phyloP scores from a whole-genome alignment of 139 green algal species.

The Chlorella vulgaris region DNA sequence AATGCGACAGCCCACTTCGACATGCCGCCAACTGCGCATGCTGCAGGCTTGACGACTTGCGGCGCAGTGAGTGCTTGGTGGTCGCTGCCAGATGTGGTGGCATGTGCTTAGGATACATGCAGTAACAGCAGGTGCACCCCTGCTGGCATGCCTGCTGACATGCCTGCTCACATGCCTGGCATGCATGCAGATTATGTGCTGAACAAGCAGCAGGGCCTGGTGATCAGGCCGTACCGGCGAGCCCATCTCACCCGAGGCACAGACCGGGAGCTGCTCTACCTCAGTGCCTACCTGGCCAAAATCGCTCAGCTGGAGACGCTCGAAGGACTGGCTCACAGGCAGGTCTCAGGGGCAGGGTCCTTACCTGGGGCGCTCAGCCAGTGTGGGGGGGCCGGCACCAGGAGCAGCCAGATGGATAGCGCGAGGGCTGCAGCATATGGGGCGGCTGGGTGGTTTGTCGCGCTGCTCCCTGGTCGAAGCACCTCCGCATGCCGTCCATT shows the following conservation, averaged over 20 bases:
- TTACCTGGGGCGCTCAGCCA: too few relatives aligned
- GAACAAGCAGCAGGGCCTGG: constrained; percentile 89
- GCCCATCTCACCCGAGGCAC: constrained; percentile 73
- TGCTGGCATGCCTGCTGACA: neutral
- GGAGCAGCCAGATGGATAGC: too few relatives aligned
- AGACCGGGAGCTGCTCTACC: constrained; percentile 87
- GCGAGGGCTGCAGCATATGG: too few relatives aligned
- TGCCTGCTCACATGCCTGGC: neutral
- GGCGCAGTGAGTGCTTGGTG: neutral
- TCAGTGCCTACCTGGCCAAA: constrained; percentile 81
- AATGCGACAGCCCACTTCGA: too few relatives aligned
- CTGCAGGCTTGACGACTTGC: constrained; percentile 1
- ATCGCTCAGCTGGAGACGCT: constrained; percentile 75
- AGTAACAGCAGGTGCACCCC: too few relatives aligned
- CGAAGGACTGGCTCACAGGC: constrained; percentile 70
- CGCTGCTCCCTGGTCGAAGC: too few relatives aligned
- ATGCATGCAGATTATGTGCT: constrained; percentile 91
- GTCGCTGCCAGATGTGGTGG: too few relatives aligned
- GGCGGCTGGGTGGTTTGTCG: neutral
- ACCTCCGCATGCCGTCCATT: neutral
- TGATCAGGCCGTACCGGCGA: constrained; percentile 89
- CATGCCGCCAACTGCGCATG: too few relatives aligned
- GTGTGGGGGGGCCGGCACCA: too few relatives aligned
- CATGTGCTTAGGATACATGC: too few relatives aligned
- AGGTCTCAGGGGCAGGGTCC: constrained; percentile 65